Evolutionary conservation across 2,329 filamentous ascomycete genomes (phyloP).

Genomic region (Neurospora crassa): DNA sequence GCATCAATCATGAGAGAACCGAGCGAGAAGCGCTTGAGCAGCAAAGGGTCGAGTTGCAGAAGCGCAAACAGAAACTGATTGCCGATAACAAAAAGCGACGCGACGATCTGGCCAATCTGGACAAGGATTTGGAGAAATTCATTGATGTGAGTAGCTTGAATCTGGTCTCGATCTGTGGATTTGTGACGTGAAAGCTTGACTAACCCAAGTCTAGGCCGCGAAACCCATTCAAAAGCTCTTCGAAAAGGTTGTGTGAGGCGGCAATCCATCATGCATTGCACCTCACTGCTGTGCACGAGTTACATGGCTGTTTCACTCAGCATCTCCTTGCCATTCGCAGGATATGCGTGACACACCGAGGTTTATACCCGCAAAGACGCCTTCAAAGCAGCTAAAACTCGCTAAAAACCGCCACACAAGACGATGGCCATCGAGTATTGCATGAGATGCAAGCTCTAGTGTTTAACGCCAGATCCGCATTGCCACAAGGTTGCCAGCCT

Average conservation of each 20-base stretch:
- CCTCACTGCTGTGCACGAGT: background rate
- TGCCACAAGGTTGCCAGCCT: background rate
- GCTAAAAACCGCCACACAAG: background rate
- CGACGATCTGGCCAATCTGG: conserved; percentile 82
- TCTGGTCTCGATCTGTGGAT: background rate
- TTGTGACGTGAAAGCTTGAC: conserved; percentile 4
- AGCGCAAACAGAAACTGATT: conserved; percentile 52
- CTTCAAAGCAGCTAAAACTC: background rate
- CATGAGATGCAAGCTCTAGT: background rate
- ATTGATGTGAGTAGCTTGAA: conserved; percentile 57
- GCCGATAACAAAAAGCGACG: conserved; percentile 82
- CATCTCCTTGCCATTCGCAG: background rate
- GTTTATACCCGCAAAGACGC: background rate
- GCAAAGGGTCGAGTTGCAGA: conserved; percentile 67
- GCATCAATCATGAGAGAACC: conserved; percentile 82
- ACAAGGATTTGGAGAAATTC: conserved; percentile 87
- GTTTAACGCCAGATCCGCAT: background rate
- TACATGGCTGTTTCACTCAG: background rate
- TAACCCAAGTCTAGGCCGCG: conserved; percentile 49
- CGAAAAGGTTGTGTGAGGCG: conserved; percentile 54
- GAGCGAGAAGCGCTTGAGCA: conserved; percentile 81
- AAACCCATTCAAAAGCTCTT: conserved; percentile 83
- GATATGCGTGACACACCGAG: background rate
- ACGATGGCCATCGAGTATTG: background rate
- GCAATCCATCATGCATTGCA: background rate